These are phyloP conservation scores for Pythium grandisporangium DNA, from an alignment of 352 stramenopile species.

Conservation along the genomic window DNA sequence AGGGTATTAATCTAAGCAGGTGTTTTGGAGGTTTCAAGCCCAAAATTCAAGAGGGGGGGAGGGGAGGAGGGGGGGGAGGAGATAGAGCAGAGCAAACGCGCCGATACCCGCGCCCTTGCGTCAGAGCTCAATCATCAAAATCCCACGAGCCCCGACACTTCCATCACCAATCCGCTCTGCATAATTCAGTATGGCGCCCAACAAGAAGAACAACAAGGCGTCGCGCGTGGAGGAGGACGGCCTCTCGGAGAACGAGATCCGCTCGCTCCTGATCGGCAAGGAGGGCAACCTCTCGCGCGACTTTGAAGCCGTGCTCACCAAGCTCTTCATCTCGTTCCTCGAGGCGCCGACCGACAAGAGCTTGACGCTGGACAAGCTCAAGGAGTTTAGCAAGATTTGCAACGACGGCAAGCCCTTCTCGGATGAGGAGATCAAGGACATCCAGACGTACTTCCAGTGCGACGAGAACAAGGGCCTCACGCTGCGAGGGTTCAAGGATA, in stretches of 20 bases:
- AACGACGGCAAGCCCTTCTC: constrained; percentile 86
- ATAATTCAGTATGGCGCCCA: constrained; percentile 63
- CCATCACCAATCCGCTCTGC: too few species aligned
- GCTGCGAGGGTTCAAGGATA: constrained; percentile 86
- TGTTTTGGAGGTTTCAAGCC: too few species aligned
- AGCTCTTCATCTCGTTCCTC: constrained; percentile 81
- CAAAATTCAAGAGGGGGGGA: too few species aligned
- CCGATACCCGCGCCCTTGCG: too few species aligned
- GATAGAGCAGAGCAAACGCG: too few species aligned
- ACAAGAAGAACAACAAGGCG: constrained; percentile 51
- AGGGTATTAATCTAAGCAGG: too few species aligned
- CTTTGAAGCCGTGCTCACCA: constrained; percentile 79
- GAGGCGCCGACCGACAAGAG: constrained; percentile 71
- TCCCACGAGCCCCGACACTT: too few species aligned
- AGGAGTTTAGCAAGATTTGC: constrained; percentile 85
- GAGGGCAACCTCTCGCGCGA: constrained; percentile 77
- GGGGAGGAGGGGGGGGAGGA: too few species aligned
- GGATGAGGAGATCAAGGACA: constrained; percentile 85
- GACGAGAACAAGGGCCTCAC: constrained; percentile 87
- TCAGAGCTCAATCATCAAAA: too few species aligned
- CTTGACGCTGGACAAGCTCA: constrained; percentile 78
- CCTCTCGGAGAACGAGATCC: constrained; percentile 77
- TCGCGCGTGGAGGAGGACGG: constrained; percentile 29
- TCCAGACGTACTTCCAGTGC: constrained; percentile 89
- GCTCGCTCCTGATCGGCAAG: constrained; percentile 72